Conservation (phyloP, 2,329 filamentous ascomycete genomes). For the Ampelomyces quisqualis region DNA sequence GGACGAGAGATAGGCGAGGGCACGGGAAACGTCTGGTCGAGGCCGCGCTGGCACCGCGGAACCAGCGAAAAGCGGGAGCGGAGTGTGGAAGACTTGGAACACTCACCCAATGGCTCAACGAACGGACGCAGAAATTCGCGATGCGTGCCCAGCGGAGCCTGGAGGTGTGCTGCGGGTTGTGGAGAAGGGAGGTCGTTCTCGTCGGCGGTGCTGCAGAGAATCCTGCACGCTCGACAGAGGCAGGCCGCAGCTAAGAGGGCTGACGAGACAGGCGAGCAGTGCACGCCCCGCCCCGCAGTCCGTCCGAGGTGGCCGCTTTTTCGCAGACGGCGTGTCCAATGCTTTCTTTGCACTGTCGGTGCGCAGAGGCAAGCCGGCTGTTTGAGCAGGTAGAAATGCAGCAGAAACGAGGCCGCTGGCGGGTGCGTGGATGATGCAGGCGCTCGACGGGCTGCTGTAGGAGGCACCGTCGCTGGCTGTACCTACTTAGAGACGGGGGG, state of each 20-base stretch:
- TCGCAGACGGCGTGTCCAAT: constrained; percentile 29
- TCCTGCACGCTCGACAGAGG: constrained; percentile 41
- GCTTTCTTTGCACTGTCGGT: constrained; percentile 25
- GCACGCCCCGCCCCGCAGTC: constrained; percentile 39
- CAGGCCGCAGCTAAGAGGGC: constrained; percentile 46
- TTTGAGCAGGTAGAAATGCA: constrained; percentile 16
- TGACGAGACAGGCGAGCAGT: constrained; percentile 42
- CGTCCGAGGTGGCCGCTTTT: constrained; percentile 27
- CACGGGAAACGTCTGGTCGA: constrained; percentile 34
- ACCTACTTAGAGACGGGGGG: constrained; percentile 32
- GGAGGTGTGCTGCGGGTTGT: constrained; percentile 14
- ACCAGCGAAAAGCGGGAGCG: constrained; percentile 3
- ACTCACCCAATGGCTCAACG: constrained; percentile 31
- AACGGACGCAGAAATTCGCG: constrained; percentile 23
- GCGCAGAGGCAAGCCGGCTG: constrained; percentile 27
- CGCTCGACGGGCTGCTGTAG: no score
- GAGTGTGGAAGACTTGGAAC: constrained; percentile 4
- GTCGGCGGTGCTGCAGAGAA: constrained; percentile 43
- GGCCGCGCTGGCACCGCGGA: neutral
- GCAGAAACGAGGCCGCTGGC: constrained; percentile 18
- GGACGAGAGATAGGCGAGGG: constrained; percentile 42
- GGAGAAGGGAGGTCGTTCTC: constrained; percentile 36
- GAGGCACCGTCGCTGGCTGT: constrained; percentile 5
- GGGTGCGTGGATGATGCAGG: constrained; percentile 22
- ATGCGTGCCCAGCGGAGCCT: constrained; percentile 15